Percentiles rank a stretch among this genome's conserved stretches.
Conservation (phyloP, 1,284 basidiomycete species). For the Tilletia setariae region DNA sequence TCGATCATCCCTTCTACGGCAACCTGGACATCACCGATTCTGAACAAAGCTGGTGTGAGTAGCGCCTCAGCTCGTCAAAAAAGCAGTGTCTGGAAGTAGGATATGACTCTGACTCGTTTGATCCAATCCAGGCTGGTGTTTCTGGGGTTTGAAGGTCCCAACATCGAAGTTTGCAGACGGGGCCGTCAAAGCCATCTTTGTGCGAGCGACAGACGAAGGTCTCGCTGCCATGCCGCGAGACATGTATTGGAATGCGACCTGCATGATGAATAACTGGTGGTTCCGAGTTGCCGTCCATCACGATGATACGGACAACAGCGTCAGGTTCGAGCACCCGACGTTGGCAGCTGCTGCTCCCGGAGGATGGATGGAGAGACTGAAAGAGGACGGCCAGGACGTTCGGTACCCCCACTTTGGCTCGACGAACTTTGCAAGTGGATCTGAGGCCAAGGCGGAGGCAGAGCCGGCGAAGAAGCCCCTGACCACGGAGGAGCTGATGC, state of each 20-base stretch:
- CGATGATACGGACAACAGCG: conserved; percentile 44
- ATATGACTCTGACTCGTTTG: not conserved
- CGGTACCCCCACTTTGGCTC: conserved; percentile 57
- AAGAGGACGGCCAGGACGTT: conserved; percentile 59
- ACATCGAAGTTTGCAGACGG: conserved; percentile 55
- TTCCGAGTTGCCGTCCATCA: conserved; percentile 63
- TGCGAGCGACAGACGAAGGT: conserved; percentile 65
- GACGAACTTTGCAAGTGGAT: not conserved
- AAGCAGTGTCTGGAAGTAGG: not conserved
- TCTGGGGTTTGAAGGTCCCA: conserved; percentile 62
- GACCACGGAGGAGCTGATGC: conserved; percentile 2
- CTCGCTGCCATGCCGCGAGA: conserved; percentile 60
- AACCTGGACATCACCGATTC: conserved; percentile 60
- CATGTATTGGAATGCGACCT: conserved; percentile 60
- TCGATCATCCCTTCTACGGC: conserved; percentile 53
- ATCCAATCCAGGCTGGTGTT: conserved; percentile 61
- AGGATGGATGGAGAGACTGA: conserved; percentile 68
- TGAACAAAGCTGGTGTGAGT: conserved; percentile 61
- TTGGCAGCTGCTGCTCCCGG: conserved; percentile 60
- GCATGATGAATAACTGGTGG: conserved; percentile 66
- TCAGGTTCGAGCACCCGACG: conserved; percentile 67
- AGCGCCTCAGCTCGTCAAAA: not conserved
- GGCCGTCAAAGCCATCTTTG: conserved; percentile 59
- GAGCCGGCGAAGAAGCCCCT: conserved; percentile 14
- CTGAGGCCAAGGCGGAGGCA: not conserved